Base-by-base conservation (phyloP, 176 grass and related monocot species). In the Calamus simplicifolius region DNA sequence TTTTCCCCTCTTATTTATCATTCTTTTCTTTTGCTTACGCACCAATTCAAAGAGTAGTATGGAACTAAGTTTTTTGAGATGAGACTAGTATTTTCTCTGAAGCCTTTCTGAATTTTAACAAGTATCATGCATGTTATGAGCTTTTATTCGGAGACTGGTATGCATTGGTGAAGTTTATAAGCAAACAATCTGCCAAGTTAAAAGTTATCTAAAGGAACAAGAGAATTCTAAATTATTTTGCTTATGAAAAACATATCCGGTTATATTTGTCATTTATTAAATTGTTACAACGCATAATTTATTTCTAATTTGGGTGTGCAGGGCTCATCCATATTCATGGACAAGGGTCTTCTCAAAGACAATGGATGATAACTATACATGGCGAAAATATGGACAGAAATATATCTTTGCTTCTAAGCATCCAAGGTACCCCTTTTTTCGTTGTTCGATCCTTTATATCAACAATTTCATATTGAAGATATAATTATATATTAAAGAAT, bases 331-430 rank as follows among this genome's bases (percentile, higher is more conserved):
- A 13, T 25, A 71, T 27, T 61, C 58, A 35, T 28, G 5, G 5
- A 77, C 50, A 6, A 77, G 27, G 56, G 30, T 85, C 3, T 55
- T 61, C 4, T 1, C 57, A 12, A 53, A 54, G 5, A 81, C 61
- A 1, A 59, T 80, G 14, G 78, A 80, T 0, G 92, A 97, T 54
- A 81, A 81, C 3, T 73, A 88, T 16, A 28, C 69, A 12, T 97
- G 92, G 92, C 69, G 92, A 16, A 91, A 97, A 71, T 97, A 91
- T 26, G 92, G 87, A 29, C 92, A 88, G 77, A 97, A 97, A 59
- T 67, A 75, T 1, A 91, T 91, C 31, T 78, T 82, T 23, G 75
- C 78, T 23, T 73, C 81, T 18, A 4, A 25, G 1, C 6, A 85
- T 14, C 71, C 63, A 50, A 87, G 77, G 86, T 68, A 12, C 5